These are phyloP conservation scores for Exophiala mesophila DNA, from an alignment of 2,329 filamentous ascomycete genomes.

Conservation along the genomic window DNA sequence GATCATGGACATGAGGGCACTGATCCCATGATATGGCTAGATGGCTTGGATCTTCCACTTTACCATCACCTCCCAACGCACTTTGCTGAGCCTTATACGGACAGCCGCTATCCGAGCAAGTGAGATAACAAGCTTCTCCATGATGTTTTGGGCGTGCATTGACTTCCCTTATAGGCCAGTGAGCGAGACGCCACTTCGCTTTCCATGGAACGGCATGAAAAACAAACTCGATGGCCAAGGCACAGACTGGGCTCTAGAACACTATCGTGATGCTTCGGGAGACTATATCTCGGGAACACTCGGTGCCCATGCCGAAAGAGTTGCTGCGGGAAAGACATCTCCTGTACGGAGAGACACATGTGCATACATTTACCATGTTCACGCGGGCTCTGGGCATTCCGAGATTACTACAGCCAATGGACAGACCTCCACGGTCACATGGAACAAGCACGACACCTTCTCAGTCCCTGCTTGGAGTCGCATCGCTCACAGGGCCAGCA, in stretches of 20 bases:
- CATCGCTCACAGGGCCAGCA: slow-evolving; percentile 44
- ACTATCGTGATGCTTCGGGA: slow-evolving; percentile 33
- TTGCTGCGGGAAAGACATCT: slow-evolving; percentile 36
- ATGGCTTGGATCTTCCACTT: slow-evolving; percentile 50
- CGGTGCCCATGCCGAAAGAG: slow-evolving; percentile 44
- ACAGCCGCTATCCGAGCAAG: slow-evolving; percentile 45
- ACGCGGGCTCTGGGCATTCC: slow-evolving; percentile 40
- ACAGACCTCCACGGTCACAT: slow-evolving; percentile 33
- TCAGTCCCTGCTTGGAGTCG: slow-evolving; percentile 49
- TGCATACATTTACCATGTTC: slow-evolving; percentile 51
- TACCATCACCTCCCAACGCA: slow-evolving; percentile 49
- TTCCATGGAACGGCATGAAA: slow-evolving; percentile 46
- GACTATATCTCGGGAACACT: slow-evolving; percentile 35
- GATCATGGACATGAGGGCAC: slow-evolving; percentile 55
- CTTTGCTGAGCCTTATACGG: slow-evolving; percentile 49
- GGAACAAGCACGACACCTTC: slow-evolving; percentile 51
- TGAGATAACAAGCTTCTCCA: too few species aligned
- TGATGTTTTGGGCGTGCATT: slow-evolving; percentile 29
- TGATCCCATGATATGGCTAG: slow-evolving; percentile 54
- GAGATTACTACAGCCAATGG: neutral
- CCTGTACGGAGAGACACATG: slow-evolving; percentile 44
- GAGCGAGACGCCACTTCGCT: too few species aligned
- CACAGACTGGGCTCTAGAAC: slow-evolving; percentile 27
- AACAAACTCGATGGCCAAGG: slow-evolving; percentile 32
- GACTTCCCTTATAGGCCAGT: slow-evolving; percentile 13